These are phyloP conservation scores for Gillenia trifoliata DNA, from an alignment of 306 rosid genomes.

Conservation along the genomic window DNA sequence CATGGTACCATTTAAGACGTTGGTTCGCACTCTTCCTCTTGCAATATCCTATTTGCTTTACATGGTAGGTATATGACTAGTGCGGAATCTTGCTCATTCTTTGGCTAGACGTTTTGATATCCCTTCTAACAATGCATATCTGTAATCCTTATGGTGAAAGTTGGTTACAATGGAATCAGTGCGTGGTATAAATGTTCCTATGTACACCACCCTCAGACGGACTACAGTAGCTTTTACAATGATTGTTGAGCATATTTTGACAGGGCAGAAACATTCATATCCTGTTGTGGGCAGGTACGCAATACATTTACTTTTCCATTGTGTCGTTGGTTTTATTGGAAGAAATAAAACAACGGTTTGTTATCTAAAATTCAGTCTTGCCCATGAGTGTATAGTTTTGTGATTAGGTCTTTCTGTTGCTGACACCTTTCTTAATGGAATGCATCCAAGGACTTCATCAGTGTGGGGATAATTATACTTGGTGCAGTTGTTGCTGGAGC, in stretches of 20 bases:
- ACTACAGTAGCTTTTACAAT: constrained; percentile 63
- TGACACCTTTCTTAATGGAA: constrained; percentile 27
- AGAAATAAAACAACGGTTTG: background rate
- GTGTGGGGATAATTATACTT: constrained; percentile 56
- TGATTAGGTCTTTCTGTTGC: constrained; percentile 5
- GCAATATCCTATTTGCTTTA: constrained; percentile 53
- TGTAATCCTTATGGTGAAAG: constrained; percentile 34
- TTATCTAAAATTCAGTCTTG: background rate
- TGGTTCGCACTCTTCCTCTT: constrained; percentile 57
- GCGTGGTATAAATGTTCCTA: constrained; percentile 62
- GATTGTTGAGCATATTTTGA: constrained; percentile 56
- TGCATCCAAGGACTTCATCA: constrained; percentile 38
- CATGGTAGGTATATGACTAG: constrained; percentile 34
- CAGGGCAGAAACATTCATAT: constrained; percentile 48
- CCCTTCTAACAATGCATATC: constrained; percentile 5
- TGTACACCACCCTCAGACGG: constrained; percentile 74
- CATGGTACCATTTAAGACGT: constrained; percentile 39
- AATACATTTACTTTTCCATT: constrained; percentile 13
- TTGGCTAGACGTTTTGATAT: background rate
- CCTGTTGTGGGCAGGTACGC: constrained; percentile 53
- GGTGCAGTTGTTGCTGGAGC: constrained; percentile 71
- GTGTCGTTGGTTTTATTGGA: background rate
- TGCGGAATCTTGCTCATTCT: background rate
- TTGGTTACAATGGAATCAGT: constrained; percentile 72
- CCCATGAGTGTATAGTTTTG: background rate